Conservation (phyloP, 129 eudicot species). For the Apium graveolens region DNA sequence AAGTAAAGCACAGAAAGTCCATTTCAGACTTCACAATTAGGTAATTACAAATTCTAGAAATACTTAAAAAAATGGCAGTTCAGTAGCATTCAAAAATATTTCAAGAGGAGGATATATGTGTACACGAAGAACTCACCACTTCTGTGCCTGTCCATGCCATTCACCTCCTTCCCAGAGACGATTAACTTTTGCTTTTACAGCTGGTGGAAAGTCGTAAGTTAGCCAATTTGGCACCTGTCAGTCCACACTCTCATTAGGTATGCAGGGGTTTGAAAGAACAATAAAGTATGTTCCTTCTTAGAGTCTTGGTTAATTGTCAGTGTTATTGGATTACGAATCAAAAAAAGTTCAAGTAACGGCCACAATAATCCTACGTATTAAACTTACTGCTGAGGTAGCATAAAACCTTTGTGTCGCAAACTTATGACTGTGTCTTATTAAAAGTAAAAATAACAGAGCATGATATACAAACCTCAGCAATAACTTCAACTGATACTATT, state of each 20-base stretch:
- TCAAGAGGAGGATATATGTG: background rate
- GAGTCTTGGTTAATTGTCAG: background rate
- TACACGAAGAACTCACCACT: conserved; percentile 45
- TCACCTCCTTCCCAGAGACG: conserved; percentile 99
- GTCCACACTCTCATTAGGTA: background rate
- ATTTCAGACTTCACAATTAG: background rate
- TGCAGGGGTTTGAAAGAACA: background rate
- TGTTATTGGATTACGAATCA: background rate
- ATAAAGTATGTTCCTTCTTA: background rate
- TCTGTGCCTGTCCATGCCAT: conserved; percentile 99
- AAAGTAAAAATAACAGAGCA: background rate
- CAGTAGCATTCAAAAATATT: background rate
- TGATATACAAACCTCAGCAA: conserved; percentile 56
- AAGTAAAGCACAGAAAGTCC: background rate
- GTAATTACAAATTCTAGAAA: background rate
- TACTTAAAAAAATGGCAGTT: background rate
- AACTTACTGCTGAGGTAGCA: background rate
- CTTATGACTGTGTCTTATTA: background rate
- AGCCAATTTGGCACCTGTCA: conserved; percentile 84
- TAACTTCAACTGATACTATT: conserved; percentile 73
- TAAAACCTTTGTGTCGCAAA: background rate
- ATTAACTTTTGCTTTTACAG: conserved; percentile 96
- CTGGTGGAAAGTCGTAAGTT: conserved; percentile 91
- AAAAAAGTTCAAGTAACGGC: background rate
- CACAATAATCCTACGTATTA: background rate